phyloP scores from a whole-genome alignment of 176 grass and related monocot species.

The Hsuehochloa calcarea region DNA sequence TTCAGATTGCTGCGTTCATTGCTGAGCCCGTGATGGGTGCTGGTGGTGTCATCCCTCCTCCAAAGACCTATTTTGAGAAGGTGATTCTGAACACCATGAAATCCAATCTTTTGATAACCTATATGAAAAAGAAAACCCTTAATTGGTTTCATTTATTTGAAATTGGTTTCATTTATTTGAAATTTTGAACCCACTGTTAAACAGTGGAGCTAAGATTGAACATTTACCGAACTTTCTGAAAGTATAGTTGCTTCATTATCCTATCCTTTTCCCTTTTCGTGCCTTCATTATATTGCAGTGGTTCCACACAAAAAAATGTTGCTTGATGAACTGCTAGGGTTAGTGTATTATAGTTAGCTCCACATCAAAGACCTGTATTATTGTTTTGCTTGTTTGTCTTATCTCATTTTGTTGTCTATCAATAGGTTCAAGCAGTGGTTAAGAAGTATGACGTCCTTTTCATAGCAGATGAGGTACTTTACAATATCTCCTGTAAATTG shows the following conservation, averaged over 20 bases:
- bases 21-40: constrained; percentile 96
- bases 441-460: constrained; percentile 98
- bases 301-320: neutral
- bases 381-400: neutral
- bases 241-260: neutral
- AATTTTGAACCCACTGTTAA: neutral
- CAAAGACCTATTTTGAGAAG: constrained; percentile 97
- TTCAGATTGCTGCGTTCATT: constrained; percentile 90
- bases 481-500: neutral
- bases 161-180: neutral
- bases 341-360: neutral
- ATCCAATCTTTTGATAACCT: constrained; percentile 15
- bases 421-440: constrained; percentile 82
- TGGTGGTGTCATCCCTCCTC: constrained; percentile 95
- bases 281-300: neutral
- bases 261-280: neutral
- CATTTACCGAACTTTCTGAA: neutral
- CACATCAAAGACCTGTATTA: neutral
- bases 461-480: constrained; percentile 89
- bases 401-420: constrained; percentile 2
- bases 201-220: neutral
- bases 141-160: neutral
- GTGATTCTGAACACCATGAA: constrained; percentile 31
- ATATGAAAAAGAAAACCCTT: neutral
- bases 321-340: neutral